phyloP scores from a whole-genome alignment of 2,329 filamentous ascomycete species.

The Zymoseptoria passerinii region DNA sequence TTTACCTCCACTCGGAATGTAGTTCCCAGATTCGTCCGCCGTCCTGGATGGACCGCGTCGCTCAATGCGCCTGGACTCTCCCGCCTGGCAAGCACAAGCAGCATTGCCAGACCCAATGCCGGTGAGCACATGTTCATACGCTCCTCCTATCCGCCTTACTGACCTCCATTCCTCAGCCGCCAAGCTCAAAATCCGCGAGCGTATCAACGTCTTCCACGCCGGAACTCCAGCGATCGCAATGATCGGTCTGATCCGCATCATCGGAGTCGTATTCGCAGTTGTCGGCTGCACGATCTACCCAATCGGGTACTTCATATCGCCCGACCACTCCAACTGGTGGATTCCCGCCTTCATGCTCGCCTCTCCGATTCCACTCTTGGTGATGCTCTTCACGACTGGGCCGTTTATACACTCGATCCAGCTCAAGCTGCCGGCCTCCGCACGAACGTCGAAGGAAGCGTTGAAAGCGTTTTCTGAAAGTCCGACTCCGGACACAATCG shows the following conservation, averaged over 20 bases:
- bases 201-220: slow-evolving; percentile 64
- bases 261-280: slow-evolving; percentile 59
- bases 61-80: background rate
- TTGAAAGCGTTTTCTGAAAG: slow-evolving; percentile 44
- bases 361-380: slow-evolving; percentile 56
- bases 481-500: slow-evolving; percentile 35
- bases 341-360: slow-evolving; percentile 40
- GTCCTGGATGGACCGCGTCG: background rate
- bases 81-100: background rate
- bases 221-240: slow-evolving; percentile 60
- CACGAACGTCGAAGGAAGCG: slow-evolving; percentile 51
- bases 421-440: slow-evolving; percentile 58
- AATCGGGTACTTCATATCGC: slow-evolving; percentile 45
- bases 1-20: background rate
- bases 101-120: background rate
- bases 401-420: slow-evolving; percentile 68
- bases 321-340: slow-evolving; percentile 37
- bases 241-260: slow-evolving; percentile 62
- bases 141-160: background rate
- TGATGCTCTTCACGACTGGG: slow-evolving; percentile 55
- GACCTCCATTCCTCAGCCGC: background rate
- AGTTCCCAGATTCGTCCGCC: background rate
- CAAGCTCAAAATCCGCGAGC: slow-evolving; percentile 43
- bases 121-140: background rate
- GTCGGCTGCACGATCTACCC: slow-evolving; percentile 54